Evolutionary conservation across 495 filamentous ascomycete genomes (phyloP).

Genomic region (Aspergillus indologenus): DNA sequence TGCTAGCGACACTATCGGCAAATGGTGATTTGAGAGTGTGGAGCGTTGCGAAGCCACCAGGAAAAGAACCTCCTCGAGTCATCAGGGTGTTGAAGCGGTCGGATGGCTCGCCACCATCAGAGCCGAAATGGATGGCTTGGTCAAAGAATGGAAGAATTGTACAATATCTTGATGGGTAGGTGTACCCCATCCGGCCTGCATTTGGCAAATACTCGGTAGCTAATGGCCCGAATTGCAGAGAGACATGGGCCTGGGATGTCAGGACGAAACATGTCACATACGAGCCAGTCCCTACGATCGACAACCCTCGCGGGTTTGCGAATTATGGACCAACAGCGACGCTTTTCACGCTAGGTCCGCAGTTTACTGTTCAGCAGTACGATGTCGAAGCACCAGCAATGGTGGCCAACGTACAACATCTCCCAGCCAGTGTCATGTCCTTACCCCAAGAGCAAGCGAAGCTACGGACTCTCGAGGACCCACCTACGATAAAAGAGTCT

Average conservation of each 20-base stretch:
- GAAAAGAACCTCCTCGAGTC: conserved; percentile 71
- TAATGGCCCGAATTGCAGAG: conserved; percentile 48
- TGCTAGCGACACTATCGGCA: conserved; percentile 88
- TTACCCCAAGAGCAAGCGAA: conserved; percentile 69
- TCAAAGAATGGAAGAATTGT: conserved; percentile 96
- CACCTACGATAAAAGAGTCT: conserved; percentile 37
- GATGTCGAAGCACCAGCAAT: conserved; percentile 80
- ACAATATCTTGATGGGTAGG: conserved; percentile 89
- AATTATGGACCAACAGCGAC: conserved; percentile 86
- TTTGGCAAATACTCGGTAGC: neutral
- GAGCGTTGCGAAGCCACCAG: conserved; percentile 88
- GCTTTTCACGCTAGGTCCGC: conserved; percentile 88
- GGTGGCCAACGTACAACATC: conserved; percentile 80
- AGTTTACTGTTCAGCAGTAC: conserved; percentile 90
- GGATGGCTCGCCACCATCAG: conserved; percentile 63
- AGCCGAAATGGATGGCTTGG: conserved; percentile 96
- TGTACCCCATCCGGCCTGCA: conserved; percentile 16
- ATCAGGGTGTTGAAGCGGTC: conserved; percentile 82
- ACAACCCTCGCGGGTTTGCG: conserved; percentile 74
- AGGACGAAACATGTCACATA: conserved; percentile 91
- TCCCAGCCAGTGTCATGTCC: conserved; percentile 68
- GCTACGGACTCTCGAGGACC: conserved; percentile 33
- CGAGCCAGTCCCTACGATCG: conserved; percentile 80
- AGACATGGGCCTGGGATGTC: conserved; percentile 94
- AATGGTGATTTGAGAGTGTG: conserved; percentile 94